Evolutionary conservation across 2,329 filamentous ascomycete genomes (phyloP).

Genomic region (Alternaria hordeiaustralica): DNA sequence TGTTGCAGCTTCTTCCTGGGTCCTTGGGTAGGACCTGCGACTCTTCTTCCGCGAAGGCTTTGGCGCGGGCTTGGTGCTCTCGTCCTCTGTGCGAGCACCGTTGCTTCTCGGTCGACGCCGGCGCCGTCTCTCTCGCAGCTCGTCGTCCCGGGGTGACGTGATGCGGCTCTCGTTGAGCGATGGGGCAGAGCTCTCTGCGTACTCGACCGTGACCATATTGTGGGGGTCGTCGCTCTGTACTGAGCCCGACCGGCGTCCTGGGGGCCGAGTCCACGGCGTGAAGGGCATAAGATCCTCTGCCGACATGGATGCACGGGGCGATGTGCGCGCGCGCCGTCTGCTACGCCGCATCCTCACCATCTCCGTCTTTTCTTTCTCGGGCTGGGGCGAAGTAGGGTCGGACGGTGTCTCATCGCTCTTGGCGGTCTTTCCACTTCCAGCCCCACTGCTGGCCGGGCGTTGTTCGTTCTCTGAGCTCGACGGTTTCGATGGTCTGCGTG

Average conservation of each 20-base stretch:
- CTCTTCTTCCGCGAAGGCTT: constrained; percentile 27
- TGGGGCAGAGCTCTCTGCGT: constrained; percentile 29
- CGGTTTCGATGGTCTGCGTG: constrained; percentile 40
- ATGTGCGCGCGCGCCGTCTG: constrained; percentile 37
- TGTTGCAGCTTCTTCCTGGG: constrained; percentile 28
- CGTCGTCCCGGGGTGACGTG: constrained; percentile 26
- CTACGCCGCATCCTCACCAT: constrained; percentile 39
- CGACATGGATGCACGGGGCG: constrained; percentile 41
- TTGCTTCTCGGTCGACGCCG: constrained; percentile 35
- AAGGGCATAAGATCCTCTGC: constrained; percentile 36
- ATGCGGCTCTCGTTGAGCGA: constrained; percentile 15
- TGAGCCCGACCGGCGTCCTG: constrained; percentile 32
- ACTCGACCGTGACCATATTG: constrained; percentile 38
- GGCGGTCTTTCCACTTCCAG: constrained; percentile 33
- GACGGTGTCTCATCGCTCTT: constrained; percentile 28
- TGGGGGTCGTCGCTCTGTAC: constrained; percentile 29
- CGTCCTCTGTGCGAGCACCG: constrained; percentile 34
- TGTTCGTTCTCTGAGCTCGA: constrained; percentile 40
- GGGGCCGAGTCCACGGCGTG: constrained; percentile 22
- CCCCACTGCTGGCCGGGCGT: constrained; percentile 43
- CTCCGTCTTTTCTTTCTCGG: constrained; percentile 27
- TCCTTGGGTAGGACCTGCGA: constrained; percentile 34
- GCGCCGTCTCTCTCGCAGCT: constrained; percentile 37
- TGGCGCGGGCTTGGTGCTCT: constrained; percentile 26
- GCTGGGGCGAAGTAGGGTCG: constrained; percentile 28